phyloP scores from a whole-genome alignment of 2,329 filamentous ascomycete species.

The Pseudopyrenochaeta lycopersici region DNA sequence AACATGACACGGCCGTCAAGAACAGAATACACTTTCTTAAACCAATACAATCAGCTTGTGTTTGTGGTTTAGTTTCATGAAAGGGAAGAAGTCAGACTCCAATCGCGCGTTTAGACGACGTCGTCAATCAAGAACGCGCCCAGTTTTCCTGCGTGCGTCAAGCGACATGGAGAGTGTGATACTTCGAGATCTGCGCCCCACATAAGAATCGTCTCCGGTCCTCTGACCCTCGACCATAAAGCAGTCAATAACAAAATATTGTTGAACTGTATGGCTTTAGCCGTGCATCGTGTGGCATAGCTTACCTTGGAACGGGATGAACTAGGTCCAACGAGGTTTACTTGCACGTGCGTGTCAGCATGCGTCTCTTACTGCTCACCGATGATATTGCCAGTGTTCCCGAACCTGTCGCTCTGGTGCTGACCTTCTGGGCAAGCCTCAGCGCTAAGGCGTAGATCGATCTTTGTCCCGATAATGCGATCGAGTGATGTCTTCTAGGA shows the following conservation, averaged over 20 bases:
- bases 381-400: conserved; percentile 11
- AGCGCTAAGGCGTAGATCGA: conserved; percentile 7
- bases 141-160: too few relatives aligned
- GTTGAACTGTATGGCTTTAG: conserved; percentile 27
- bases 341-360: conserved; percentile 23
- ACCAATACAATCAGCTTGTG: not conserved
- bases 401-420: conserved; percentile 3
- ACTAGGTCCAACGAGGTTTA: conserved; percentile 6
- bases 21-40: not conserved
- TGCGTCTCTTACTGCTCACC: conserved; percentile 14
- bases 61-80: not conserved
- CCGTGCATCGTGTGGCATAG: conserved; percentile 12
- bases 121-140: not conserved
- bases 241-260: conserved; percentile 9
- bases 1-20: conserved; percentile 4
- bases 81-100: not conserved
- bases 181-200: conserved; percentile 20
- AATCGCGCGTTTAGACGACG: not conserved
- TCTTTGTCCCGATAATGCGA: conserved; percentile 4
- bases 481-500: conserved; percentile 3
- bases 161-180: conserved; percentile 1
- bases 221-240: not conserved
- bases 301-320: not conserved
- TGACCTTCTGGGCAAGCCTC: conserved; percentile 4
- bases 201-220: conserved; percentile 4